Evolutionary conservation across 805 yeast genomes (phyloP), one percentile per base, ranked within the genome.

Genomic region (Pichia phayaonensis): DNA sequence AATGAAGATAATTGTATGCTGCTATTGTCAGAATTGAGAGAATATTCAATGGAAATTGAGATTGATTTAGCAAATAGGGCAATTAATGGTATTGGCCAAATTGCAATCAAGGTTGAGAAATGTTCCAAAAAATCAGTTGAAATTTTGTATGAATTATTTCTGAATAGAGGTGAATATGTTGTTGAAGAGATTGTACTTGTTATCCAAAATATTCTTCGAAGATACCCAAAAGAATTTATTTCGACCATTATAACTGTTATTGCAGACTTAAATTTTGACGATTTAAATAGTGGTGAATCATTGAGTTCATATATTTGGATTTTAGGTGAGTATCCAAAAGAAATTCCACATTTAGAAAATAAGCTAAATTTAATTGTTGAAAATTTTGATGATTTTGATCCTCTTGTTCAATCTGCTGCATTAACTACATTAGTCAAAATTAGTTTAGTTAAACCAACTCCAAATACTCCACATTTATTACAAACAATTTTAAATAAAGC

Each of bases 21-120:
- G 54, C 65, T 86, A 42, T 68, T 86, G 55, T 79, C 83, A 21
- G 95, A 86, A 65, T 69, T 86, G 53, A 81, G 83, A 61, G 95
- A 86, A 65, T 86, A 86, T 61, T 80, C 92, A 5, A 81, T 83
- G 84, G 96, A 87, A 61, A 81, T 89, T 59, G 97, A 92, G 61
- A 80, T 83, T 3, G 84, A 86, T 45, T 80, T 90, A 56, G 95
- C 85, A 16, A 64, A 75, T 42, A 76, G 81, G 53, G 75, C 92
- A 2, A 77, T 86, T 38, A 73, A 73, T 51, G 86, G 86, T 10
- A 75, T 86, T 55, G 84, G 88, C 0, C 84, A 86, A 45, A 75
- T 86, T 45, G 90, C 89, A 12, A 80, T 85, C 54, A 81, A 83
- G 60, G 66, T 82, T 18, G 72, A 77, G 7, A 74, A 70, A 49